These are phyloP conservation scores for Liquidambar formosana DNA, from an alignment of 164 flowering plant genomes.

Conservation along the genomic window DNA sequence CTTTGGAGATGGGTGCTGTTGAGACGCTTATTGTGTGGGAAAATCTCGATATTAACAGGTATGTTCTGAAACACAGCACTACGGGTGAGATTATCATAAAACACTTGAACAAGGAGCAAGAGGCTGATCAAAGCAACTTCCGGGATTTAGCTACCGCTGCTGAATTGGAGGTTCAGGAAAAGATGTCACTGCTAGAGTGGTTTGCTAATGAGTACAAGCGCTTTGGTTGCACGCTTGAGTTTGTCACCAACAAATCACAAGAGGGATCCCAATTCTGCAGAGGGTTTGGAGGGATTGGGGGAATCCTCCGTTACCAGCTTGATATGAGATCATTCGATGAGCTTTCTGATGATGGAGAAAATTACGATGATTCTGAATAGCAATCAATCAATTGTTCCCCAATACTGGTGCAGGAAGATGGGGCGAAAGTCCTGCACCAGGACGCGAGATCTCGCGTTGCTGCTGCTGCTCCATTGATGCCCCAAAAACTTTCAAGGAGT, in stretches of 20 bases:
- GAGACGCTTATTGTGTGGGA: background rate
- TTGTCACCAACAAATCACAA: conserved; percentile 12
- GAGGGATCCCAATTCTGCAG: too few relatives aligned
- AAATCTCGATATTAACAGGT: conserved; percentile 2
- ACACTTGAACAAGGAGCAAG: conserved; percentile 8
- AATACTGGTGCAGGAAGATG: too few relatives aligned
- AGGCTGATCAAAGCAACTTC: conserved; percentile 6
- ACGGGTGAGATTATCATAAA: conserved; percentile 4
- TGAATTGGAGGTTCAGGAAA: conserved; percentile 7
- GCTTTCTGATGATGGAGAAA: conserved; percentile 6
- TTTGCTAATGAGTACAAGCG: conserved; percentile 9
- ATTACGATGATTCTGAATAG: too few relatives aligned
- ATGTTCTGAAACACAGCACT: background rate
- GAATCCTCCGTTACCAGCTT: conserved; percentile 7
- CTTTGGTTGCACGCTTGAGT: conserved; percentile 7
- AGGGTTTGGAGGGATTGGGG: conserved; percentile 9
- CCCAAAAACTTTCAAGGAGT: too few relatives aligned
- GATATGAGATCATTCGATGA: conserved; percentile 11
- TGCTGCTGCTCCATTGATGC: too few relatives aligned
- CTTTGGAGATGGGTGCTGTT: too few relatives aligned
- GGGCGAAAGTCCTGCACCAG: too few relatives aligned
- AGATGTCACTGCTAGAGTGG: conserved; percentile 5
- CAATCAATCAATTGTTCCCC: too few relatives aligned
- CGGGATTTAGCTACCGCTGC: conserved; percentile 6
- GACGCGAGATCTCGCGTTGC: too few relatives aligned